A percentile compares a stretch with the other conserved stretches of the same genome.
phyloP scores from a whole-genome alignment of 257 asterid species.

The Lavandula angustifolia region DNA sequence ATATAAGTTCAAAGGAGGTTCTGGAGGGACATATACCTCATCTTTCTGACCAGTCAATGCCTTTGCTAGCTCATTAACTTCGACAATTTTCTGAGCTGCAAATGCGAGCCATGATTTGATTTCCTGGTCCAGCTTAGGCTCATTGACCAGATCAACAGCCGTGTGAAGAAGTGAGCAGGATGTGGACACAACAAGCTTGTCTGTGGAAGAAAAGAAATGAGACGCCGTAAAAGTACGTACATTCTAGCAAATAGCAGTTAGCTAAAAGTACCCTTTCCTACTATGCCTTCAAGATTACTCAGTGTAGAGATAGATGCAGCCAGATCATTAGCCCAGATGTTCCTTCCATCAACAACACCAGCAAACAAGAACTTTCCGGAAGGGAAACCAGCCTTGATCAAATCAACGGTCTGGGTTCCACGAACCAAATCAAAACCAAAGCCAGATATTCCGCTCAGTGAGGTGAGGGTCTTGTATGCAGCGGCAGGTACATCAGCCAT shows the following conservation, averaged over 20 bases:
- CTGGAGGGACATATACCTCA: background rate
- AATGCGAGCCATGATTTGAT: background rate
- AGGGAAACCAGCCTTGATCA: slow-evolving; percentile 82
- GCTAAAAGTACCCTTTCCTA: slow-evolving; percentile 74
- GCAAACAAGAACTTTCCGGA: slow-evolving; percentile 91
- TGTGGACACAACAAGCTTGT: background rate
- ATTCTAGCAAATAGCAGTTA: background rate
- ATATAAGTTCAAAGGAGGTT: background rate
- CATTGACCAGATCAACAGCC: background rate
- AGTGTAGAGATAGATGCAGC: slow-evolving; percentile 63
- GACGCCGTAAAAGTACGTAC: background rate
- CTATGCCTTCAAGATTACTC: slow-evolving; percentile 71
- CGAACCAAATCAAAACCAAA: slow-evolving; percentile 92
- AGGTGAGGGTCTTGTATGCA: slow-evolving; percentile 71
- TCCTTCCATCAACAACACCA: slow-evolving; percentile 98
- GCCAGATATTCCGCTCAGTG: slow-evolving; percentile 70
- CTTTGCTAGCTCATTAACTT: background rate
- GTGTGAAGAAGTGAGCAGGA: background rate
- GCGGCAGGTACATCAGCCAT: slow-evolving; percentile 79
- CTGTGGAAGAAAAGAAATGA: background rate
- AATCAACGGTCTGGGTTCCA: slow-evolving; percentile 73
- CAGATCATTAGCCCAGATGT: slow-evolving; percentile 97
- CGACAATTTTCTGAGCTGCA: background rate
- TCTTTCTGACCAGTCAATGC: background rate
- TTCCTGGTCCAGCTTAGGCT: background rate